These are phyloP conservation scores for Posidonia australis DNA, from an alignment of 106 monocot species.

Conservation along the genomic window DNA sequence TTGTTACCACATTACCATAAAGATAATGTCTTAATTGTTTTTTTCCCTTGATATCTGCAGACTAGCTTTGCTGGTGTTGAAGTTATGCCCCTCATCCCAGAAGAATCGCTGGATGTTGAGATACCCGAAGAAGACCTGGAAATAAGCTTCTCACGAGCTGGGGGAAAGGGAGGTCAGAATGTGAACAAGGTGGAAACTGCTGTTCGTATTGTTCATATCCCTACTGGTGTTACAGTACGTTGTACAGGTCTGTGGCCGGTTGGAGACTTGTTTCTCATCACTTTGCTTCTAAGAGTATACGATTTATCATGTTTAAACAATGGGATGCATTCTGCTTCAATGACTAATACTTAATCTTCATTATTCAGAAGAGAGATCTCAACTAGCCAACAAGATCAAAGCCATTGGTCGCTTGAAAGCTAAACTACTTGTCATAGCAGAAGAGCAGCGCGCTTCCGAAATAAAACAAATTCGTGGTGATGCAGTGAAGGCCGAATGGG, in stretches of 20 bases:
- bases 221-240: conserved; percentile 80
- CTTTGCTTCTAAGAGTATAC: too few species aligned
- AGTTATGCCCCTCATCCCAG: conserved; percentile 95
- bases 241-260: conserved; percentile 69
- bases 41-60: conserved; percentile 17
- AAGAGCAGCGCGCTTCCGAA: conserved; percentile 89
- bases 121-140: conserved; percentile 96
- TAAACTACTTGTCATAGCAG: conserved; percentile 79
- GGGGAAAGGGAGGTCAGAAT: conserved; percentile 96
- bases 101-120: conserved; percentile 73
- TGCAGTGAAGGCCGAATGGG: conserved; percentile 96
- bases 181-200: conserved; percentile 99
- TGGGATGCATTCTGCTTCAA: neutral
- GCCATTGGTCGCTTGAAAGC: conserved; percentile 93
- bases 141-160: conserved; percentile 70
- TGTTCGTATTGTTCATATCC: conserved; percentile 86
- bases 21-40: too few species aligned
- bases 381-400: conserved; percentile 82
- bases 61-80: conserved; percentile 96
- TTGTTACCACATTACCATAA: too few species aligned
- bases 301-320: too few species aligned
- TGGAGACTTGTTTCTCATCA: neutral
- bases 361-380: conserved; percentile 69
- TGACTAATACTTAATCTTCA: neutral
- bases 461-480: conserved; percentile 92